Conservation (phyloP, 805 yeast species). For the Candida nitratophila region DNA sequence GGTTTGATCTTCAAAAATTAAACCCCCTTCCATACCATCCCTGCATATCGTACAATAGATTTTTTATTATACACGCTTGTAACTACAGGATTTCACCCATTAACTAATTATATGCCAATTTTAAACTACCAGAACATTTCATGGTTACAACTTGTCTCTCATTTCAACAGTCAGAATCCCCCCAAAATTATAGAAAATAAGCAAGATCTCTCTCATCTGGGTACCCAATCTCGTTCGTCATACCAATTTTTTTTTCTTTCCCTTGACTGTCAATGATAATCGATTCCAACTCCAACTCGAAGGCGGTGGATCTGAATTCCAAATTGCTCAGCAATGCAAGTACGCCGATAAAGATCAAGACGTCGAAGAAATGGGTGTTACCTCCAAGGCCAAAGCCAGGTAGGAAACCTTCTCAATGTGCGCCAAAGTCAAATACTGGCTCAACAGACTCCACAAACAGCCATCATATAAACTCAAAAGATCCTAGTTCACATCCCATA, state of each 20-base stretch:
- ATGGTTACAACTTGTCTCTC: no score
- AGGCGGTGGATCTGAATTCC: neutral
- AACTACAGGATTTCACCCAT: no score
- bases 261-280: neutral
- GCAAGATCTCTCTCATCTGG: no score
- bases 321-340: neutral
- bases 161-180: no score
- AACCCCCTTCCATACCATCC: no score
- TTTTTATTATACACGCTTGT: no score
- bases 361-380: constrained; percentile 75
- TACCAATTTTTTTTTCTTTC: neutral
- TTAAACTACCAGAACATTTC: no score
- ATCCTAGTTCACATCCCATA: neutral
- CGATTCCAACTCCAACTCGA: neutral
- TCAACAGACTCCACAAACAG: neutral
- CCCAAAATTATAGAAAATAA: no score
- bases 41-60: no score
- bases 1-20: no score
- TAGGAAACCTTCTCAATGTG: constrained; percentile 35
- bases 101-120: no score
- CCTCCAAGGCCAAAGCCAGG: constrained; percentile 84
- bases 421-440: neutral
- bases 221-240: neutral
- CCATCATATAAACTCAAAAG: neutral
- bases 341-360: constrained; percentile 32